Evolutionary conservation across 2,329 filamentous ascomycete genomes (phyloP).

Genomic region (Colletotrichum sp.): DNA sequence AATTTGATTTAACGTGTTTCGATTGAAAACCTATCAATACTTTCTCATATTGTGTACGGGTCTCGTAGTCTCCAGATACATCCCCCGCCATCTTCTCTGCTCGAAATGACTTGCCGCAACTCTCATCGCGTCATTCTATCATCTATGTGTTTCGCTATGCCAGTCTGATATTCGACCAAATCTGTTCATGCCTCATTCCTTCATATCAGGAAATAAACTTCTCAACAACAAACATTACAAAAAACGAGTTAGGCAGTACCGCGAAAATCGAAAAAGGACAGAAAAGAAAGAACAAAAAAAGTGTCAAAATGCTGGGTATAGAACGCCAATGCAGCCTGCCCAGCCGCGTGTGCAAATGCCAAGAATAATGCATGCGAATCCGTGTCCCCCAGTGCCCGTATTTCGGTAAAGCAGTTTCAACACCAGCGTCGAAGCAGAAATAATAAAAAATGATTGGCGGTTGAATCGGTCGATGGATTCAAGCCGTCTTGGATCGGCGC

Average conservation of each 20-base stretch:
- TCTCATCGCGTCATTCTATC: slow-evolving; percentile 11
- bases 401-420: background rate
- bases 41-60: background rate
- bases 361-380: background rate
- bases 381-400: background rate
- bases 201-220: background rate
- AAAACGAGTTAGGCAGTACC: background rate
- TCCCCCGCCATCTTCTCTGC: background rate
- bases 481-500: slow-evolving; percentile 13
- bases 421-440: background rate
- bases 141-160: slow-evolving; percentile 10
- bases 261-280: background rate
- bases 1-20: background rate
- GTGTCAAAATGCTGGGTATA: slow-evolving; percentile 21
- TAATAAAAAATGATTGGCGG: no score
- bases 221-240: slow-evolving; percentile 5
- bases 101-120: background rate
- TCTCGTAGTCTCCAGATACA: background rate
- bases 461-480: background rate
- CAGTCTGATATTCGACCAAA: slow-evolving; percentile 10
- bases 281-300: background rate
- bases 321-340: slow-evolving; percentile 14
- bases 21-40: background rate
- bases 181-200: background rate
- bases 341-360: slow-evolving; percentile 19